Base-by-base conservation (phyloP, 2,329 filamentous ascomycete species). In the Berkeleyomyces rouxiae region DNA sequence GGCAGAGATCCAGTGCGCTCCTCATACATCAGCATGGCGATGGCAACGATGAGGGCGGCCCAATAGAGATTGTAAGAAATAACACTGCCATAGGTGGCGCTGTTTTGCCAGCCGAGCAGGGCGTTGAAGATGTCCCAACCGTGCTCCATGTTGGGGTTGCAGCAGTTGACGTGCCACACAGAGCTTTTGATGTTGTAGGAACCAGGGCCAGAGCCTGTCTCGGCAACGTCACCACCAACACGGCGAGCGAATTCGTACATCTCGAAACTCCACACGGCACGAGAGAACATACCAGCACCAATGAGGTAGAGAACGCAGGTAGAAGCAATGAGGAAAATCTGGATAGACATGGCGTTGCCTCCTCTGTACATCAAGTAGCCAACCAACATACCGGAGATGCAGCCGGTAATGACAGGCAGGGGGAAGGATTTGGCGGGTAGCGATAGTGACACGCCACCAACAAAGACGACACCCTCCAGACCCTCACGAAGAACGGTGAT, bases 261-360 rank as follows among this genome's bases (percentile, higher is more conserved):
- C 70, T 92, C 81, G 61, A 93, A 80, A 65, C 75, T 79, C 87
- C 87, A 91, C 16, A 91, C 79, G 1, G 81, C 80, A 65, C 83
- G 83, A 9, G 87, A 90, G 74, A 91, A 88, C 61, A 92, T 81
- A 63, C 88, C 88, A 1, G 87, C 88, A 7, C 87, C 87, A 36
- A 93, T 86, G 7, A 93, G 81, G 69, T 93, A 93, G 16, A 93
- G 75, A 69, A 92, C 80, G 70, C 86, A 88, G 2, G 88, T 92
- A 0, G 86, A 90, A 49, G 83, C 74, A 68, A 92, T 83, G 46
- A 93, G 75, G 77, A 93, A 92, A 66, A 86, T 76, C 69, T 91
- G 87, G 16, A 72, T 71, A 4, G 70, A 69, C 42, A 70, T 67
- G 7, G 68, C 62, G 62, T 71, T 71, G 51, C 70, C 70, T 23